These are phyloP conservation scores for Tagetes patula DNA, from an alignment of 129 eudicot species.

Conservation along the genomic window DNA sequence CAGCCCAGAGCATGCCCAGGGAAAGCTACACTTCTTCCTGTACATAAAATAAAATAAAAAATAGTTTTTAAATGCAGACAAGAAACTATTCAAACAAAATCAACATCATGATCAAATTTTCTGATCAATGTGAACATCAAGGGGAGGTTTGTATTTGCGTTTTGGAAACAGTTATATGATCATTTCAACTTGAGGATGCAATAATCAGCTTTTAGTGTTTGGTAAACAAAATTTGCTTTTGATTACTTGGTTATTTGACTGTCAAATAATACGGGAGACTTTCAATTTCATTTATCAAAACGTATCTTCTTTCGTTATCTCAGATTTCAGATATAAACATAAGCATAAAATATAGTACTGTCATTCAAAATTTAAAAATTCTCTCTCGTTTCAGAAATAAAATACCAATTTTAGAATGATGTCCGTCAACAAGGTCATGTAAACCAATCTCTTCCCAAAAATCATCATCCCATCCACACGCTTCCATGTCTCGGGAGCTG, in stretches of 20 bases:
- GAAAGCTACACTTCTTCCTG: conserved; percentile 98
- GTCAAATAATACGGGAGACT: background rate
- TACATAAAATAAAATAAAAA: background rate
- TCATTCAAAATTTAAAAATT: background rate
- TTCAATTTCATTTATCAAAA: background rate
- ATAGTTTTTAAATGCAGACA: background rate
- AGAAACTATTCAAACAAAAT: conserved; percentile 6
- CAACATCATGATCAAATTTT: conserved; percentile 1
- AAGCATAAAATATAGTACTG: background rate
- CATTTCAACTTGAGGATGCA: background rate
- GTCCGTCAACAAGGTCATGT: conserved; percentile 87
- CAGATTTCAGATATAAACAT: conserved; percentile 5
- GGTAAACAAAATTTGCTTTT: background rate
- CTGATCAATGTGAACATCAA: background rate
- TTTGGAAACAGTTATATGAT: background rate
- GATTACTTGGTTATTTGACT: background rate
- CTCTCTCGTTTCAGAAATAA: background rate
- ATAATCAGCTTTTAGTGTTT: background rate
- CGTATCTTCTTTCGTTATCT: background rate
- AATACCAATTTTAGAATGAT: conserved; percentile 95
- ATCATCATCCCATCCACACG: conserved; percentile 98
- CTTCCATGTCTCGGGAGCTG: conserved; percentile 81
- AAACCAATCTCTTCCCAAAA: conserved; percentile 99
- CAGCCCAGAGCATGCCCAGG: conserved; percentile 97
- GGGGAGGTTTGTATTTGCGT: background rate